Conservation (phyloP, 202 grass and related monocot genomes). For the Schoenoplectus tabernaemontani region DNA sequence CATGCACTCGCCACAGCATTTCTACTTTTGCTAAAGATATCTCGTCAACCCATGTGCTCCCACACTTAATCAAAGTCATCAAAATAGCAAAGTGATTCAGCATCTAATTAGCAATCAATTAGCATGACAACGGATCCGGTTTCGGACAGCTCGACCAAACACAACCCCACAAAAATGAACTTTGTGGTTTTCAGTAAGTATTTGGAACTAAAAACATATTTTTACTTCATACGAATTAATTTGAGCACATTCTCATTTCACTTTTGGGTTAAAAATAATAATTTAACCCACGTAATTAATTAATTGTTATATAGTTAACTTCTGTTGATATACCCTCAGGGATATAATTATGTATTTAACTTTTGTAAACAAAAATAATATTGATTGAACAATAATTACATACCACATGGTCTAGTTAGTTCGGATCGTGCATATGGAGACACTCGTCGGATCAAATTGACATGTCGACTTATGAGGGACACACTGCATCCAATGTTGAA, state of each 20-base stretch:
- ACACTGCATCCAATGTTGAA: neutral
- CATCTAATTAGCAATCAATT: neutral
- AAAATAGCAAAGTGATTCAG: neutral
- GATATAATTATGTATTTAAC: neutral
- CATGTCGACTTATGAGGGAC: neutral
- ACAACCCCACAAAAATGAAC: neutral
- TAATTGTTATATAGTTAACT: neutral
- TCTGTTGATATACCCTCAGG: neutral
- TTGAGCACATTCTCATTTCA: neutral
- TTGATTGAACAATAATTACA: neutral
- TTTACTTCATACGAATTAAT: neutral
- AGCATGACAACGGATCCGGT: neutral
- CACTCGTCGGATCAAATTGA: neutral
- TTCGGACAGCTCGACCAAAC: neutral
- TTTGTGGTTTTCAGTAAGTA: neutral
- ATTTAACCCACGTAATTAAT: neutral
- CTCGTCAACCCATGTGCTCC: neutral
- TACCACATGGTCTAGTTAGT: neutral
- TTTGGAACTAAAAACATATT: neutral
- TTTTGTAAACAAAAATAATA: neutral
- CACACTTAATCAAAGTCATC: neutral
- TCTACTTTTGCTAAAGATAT: slow-evolving; percentile 11
- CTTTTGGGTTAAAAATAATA: neutral
- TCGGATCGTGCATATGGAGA: neutral
- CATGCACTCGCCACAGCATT: neutral